Percentiles rank a stretch among this genome's conserved stretches.
Evolutionary conservation across 2,329 filamentous ascomycete species (phyloP).

Genomic region (Albophoma yamanashiensis): DNA sequence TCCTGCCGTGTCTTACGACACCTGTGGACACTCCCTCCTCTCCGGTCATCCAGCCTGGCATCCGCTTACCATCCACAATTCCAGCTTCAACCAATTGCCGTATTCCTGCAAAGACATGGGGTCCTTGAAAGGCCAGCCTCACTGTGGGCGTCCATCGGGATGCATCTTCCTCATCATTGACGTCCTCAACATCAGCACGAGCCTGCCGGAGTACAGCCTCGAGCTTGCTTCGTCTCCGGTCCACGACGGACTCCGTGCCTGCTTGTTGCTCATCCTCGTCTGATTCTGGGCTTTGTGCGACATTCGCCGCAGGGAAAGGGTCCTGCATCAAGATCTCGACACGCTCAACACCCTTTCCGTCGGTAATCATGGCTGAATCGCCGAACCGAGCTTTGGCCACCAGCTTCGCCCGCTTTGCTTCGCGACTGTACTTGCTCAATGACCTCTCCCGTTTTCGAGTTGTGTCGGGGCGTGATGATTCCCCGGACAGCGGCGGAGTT

Average conservation of each 20-base stretch:
- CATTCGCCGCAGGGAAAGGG: slow-evolving; percentile 30
- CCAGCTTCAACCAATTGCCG: slow-evolving; percentile 68
- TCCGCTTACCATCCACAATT: slow-evolving; percentile 61
- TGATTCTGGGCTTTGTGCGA: slow-evolving; percentile 5
- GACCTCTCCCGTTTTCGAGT: slow-evolving; percentile 16
- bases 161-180: slow-evolving; percentile 14
- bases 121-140: slow-evolving; percentile 59
- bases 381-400: slow-evolving; percentile 64
- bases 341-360: slow-evolving; percentile 51
- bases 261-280: slow-evolving; percentile 13
- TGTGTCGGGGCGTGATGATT: slow-evolving; percentile 16
- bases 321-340: slow-evolving; percentile 51
- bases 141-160: slow-evolving; percentile 27
- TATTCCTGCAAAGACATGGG: slow-evolving; percentile 72
- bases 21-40: slow-evolving; percentile 72
- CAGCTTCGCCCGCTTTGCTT: slow-evolving; percentile 47
- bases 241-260: slow-evolving; percentile 6
- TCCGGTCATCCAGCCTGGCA: slow-evolving; percentile 88
- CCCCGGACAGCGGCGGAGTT: slow-evolving; percentile 30
- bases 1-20: slow-evolving; percentile 54
- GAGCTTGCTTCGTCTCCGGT: slow-evolving; percentile 21
- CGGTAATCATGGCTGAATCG: slow-evolving; percentile 39
- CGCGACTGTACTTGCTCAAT: slow-evolving; percentile 17
- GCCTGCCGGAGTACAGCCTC: slow-evolving; percentile 22
- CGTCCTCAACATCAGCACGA: slow-evolving; percentile 10